Evolutionary conservation across 306 rosid species (phyloP).

Genomic region (Trifolium dubium): DNA sequence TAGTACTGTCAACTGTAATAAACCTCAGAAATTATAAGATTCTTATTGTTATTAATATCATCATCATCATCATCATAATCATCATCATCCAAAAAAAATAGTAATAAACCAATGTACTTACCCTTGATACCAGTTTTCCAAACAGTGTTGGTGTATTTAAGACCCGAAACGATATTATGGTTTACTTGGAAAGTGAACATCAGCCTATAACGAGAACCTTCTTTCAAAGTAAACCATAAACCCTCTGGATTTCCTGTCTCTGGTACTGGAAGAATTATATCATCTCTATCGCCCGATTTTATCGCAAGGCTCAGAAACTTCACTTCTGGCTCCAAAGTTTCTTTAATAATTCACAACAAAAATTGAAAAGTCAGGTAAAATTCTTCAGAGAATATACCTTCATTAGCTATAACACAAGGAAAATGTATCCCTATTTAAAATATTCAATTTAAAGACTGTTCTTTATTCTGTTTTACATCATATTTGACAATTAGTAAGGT

Average conservation of each 20-base stretch:
- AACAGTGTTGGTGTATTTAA: conserved; percentile 84
- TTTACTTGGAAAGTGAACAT: conserved; percentile 75
- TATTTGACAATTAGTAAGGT: neutral
- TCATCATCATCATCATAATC: neutral
- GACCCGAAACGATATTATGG: conserved; percentile 89
- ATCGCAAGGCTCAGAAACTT: conserved; percentile 83
- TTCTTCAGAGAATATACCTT: neutral
- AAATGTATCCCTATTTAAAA: neutral
- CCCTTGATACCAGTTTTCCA: conserved; percentile 90
- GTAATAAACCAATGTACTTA: conserved; percentile 29
- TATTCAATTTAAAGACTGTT: neutral
- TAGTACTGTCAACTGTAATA: conserved; percentile 72
- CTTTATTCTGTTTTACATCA: neutral
- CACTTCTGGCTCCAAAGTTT: conserved; percentile 88
- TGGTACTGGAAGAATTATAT: conserved; percentile 75
- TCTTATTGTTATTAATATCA: neutral
- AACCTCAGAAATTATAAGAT: conserved; percentile 11
- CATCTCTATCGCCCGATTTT: conserved; percentile 63
- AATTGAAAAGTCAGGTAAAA: neutral
- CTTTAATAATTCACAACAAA: conserved; percentile 41
- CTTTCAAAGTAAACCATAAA: conserved; percentile 92
- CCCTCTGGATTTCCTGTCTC: conserved; percentile 74
- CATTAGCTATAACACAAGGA: neutral
- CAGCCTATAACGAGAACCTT: conserved; percentile 82
- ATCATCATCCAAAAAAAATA: neutral